Evolutionary conservation across 345 rosid species (phyloP), one percentile per base, ranked within the genome.

Genomic region (Passiflora organensis): DNA sequence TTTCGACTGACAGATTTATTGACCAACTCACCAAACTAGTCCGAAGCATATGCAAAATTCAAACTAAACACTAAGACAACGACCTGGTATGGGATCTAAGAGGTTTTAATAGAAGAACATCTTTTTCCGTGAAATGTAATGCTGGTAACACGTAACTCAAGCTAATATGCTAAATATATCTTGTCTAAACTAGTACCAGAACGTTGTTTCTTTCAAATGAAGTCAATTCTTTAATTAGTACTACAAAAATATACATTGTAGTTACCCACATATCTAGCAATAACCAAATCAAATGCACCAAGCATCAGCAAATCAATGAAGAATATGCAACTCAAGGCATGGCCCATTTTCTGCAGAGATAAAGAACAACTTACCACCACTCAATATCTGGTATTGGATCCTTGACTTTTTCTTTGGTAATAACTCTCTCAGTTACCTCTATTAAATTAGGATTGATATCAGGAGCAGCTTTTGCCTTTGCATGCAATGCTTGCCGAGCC

Each of bases 361-460:
- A 19, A 28, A 6, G 0, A 32, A 43, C 20, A 60, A 75, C 99
- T 63, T 78, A 93, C 99, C 99, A 93, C 99, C 96, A 89, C 68
- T 93, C 99, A 59, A 76, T 64, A 65, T 89, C 97, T 43, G 94
- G 99, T 63, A 89, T 82, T 51, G 60, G 66, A 1, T 89, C 99
- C 80, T 83, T 84, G 0, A 79, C 78, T 67, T 89, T 93, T 67
- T 89, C 95, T 75, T 86, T 86, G 32, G 76, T 80, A 13, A 77
- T 66, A 53, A 75, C 74, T 67, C 99, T 81, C 65, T 89, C 99
- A 0, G 89, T 69, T 13, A 93, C 94, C 86, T 86, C 95, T 49
- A 89, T 93, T 70, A 93, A 62, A 81, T 93, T 93, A 8, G 96
- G 97, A 78, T 89, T 93, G 53, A 89, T 80, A 72, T 93, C 95